Evolutionary conservation across 1,139 yeast species (phyloP).

Genomic region (Candida pseudoviswanathii): DNA sequence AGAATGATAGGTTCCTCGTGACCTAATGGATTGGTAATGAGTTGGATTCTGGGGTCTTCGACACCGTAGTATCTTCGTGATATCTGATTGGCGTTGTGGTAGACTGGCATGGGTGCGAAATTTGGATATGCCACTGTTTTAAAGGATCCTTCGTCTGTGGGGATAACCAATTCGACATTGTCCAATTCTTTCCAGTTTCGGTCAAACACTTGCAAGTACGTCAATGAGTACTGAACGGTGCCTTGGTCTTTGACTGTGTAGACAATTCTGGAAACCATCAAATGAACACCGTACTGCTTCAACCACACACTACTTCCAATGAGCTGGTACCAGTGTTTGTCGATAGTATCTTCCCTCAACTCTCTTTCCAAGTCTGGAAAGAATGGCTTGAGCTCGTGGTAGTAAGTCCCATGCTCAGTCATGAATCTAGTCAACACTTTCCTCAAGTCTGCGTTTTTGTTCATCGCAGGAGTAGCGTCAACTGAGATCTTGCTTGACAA

Average conservation of each 20-base stretch:
- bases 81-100: slow-evolving; percentile 27
- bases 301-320: slow-evolving; percentile 46
- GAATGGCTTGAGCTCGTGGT: slow-evolving; percentile 27
- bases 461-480: slow-evolving; percentile 1
- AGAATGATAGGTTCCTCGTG: slow-evolving; percentile 33
- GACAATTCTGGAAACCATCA: slow-evolving; percentile 36
- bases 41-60: slow-evolving; percentile 48
- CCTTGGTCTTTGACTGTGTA: slow-evolving; percentile 31
- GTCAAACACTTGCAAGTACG: slow-evolving; percentile 41
- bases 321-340: slow-evolving; percentile 37
- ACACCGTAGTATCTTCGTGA: slow-evolving; percentile 39
- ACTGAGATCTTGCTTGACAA: not conserved
- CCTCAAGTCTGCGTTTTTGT: slow-evolving; percentile 15
- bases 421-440: slow-evolving; percentile 16
- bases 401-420: slow-evolving; percentile 20
- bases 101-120: slow-evolving; percentile 31
- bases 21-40: slow-evolving; percentile 33
- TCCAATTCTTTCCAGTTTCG: slow-evolving; percentile 41
- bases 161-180: slow-evolving; percentile 35
- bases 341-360: slow-evolving; percentile 28
- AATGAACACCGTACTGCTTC: slow-evolving; percentile 43
- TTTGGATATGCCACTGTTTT: slow-evolving; percentile 25
- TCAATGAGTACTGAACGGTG: slow-evolving; percentile 32
- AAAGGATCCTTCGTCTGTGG: slow-evolving; percentile 15
- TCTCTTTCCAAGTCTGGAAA: slow-evolving; percentile 29